phyloP scores from a whole-genome alignment of 2,329 filamentous ascomycete genomes.

The Fusarium tuaranense region DNA sequence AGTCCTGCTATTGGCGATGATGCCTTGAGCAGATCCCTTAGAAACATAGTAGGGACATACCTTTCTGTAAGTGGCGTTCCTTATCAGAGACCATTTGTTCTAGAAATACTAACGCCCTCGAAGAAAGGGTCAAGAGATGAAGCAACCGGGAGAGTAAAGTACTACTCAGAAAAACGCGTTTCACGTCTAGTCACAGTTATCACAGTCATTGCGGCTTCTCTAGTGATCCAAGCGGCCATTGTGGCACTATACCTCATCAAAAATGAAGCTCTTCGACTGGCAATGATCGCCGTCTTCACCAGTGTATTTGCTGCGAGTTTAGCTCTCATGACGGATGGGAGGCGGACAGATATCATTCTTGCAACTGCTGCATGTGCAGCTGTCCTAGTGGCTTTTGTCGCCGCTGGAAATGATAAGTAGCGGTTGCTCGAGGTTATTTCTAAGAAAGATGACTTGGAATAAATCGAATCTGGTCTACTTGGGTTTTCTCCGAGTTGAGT shows the following conservation, averaged over 20 bases:
- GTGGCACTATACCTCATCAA: background rate
- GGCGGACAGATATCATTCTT: background rate
- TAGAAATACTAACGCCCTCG: background rate
- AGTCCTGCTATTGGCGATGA: background rate
- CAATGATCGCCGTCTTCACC: background rate
- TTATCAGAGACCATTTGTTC: background rate
- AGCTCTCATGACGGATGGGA: background rate
- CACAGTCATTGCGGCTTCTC: background rate
- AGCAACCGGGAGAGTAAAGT: background rate
- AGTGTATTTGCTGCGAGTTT: background rate
- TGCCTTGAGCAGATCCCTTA: background rate
- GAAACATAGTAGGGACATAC: background rate
- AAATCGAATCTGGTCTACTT: background rate
- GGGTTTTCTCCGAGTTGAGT: background rate
- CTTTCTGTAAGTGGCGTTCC: background rate
- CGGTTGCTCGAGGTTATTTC: fast-evolving
- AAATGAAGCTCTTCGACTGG: background rate
- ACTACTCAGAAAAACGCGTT: background rate
- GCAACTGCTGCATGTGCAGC: background rate
- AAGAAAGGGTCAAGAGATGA: background rate
- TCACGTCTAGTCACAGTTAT: background rate
- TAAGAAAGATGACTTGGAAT: background rate
- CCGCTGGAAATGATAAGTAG: background rate
- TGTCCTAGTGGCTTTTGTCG: background rate
- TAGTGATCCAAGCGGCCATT: background rate